Evolutionary conservation across 305 asterid genomes (phyloP), one percentile per base, ranked within the genome.

Genomic region (Solanum hybrid): DNA sequence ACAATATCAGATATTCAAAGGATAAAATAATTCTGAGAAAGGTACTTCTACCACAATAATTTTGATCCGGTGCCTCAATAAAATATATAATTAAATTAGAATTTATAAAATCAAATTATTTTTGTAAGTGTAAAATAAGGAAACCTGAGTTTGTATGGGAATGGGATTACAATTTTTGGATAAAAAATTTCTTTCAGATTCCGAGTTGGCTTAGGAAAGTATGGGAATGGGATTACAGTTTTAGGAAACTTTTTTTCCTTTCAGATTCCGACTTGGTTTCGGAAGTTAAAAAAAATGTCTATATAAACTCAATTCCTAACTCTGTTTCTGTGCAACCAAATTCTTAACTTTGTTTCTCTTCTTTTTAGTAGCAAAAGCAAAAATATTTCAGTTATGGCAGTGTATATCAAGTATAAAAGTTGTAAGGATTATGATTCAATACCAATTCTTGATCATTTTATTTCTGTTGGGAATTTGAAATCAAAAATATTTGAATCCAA

Each of bases 391-490:
- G 94, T 81, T 76, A 96, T 97, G 99, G 96, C 99, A 92, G 98
- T 97, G 90, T 94, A 97, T 91, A 93, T 94, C 92, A 97, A 97
- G 95, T 97, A 96, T 93, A 97, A 97, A 97, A 78, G 84, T 1
- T 0, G 0, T 35, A 35, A 78, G 39, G 84, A 35, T 0, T 78
- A 5, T 35, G 31, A 97, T 94, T 94, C 98, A 35, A 94, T 97
- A 89, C 91, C 94, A 73, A 92, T 96, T 67, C 96, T 96, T 76
- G 98, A 98, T 33, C 98, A 94, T 89, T 97, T 97, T 93, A 96
- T 97, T 91, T 92, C 98, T 71, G 97, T 96, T 90, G 98, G 97
- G 89, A 91, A 92, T 90, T 20, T 95, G 96, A 98, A 97, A 97
- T 94, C 3, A 77, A 4, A 77, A 34, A 77, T 77, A 77, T 77